These are phyloP conservation scores for Crinitomyces ghanaensis DNA, from an alignment of 805 yeast genomes.

Conservation along the genomic window DNA sequence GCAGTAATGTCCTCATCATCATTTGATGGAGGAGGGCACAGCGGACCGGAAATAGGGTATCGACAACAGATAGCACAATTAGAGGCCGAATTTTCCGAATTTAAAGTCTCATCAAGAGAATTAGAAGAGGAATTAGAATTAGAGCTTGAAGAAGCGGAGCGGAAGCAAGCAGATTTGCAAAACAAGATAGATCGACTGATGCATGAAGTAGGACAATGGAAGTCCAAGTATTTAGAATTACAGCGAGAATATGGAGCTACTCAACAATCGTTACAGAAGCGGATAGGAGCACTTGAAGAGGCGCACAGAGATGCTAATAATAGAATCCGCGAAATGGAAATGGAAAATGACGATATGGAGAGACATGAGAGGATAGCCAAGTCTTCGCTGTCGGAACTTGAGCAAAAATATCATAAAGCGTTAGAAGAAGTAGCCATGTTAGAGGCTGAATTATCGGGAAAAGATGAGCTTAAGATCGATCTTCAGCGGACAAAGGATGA, in stretches of 20 bases:
- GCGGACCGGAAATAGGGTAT: slow-evolving; percentile 5
- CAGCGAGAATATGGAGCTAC: slow-evolving; percentile 21
- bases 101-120: slow-evolving; percentile 34
- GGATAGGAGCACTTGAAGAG: slow-evolving; percentile 20
- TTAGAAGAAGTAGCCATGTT: slow-evolving; percentile 31
- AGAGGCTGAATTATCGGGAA: slow-evolving; percentile 28
- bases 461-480: slow-evolving; percentile 19
- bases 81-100: slow-evolving; percentile 33
- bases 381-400: slow-evolving; percentile 26
- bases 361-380: slow-evolving; percentile 30
- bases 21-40: not conserved
- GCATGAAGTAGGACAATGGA: slow-evolving; percentile 21
- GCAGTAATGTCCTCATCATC: too few relatives aligned
- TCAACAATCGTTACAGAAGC: slow-evolving; percentile 17
- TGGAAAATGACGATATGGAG: slow-evolving; percentile 34
- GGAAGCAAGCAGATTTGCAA: slow-evolving; percentile 17
- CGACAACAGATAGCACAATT: slow-evolving; percentile 31
- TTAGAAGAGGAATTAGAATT: slow-evolving; percentile 35
- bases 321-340: slow-evolving; percentile 32
- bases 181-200: slow-evolving; percentile 15
- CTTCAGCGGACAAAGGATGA: slow-evolving; percentile 27
- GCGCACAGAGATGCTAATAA: slow-evolving; percentile 24
- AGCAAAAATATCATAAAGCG: slow-evolving; percentile 25
- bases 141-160: slow-evolving; percentile 30
- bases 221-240: slow-evolving; percentile 19